Base-by-base conservation (phyloP, 768 basidiomycete species). In the Tylopilus vinaceipallidus region DNA sequence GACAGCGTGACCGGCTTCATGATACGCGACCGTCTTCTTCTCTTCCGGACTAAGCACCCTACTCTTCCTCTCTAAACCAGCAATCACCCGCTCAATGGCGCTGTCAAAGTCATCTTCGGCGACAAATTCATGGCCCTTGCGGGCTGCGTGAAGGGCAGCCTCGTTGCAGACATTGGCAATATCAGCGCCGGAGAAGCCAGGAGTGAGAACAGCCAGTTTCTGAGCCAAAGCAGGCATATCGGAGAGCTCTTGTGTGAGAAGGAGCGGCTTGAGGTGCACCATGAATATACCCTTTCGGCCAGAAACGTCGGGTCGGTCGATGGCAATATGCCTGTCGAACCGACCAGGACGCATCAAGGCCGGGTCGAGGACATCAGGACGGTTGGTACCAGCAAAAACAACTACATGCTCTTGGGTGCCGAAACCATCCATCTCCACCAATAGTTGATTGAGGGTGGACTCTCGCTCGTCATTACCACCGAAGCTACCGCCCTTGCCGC, bases 361-460 rank as follows among this genome's bases (percentile, higher is more conserved):
- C 34, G 85, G 77, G 64, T 99, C 97, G 44, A 99, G 86, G 23
- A 98, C 95, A 64, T 99, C 97, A 8, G 94, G 89, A 57, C 97
- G 74, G 73, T 99, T 99, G 17, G 97, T 99, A 50, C 97, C 97
- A 0, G 97, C 91, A 41, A 99, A 80, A 16, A 99, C 87, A 42
- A 98, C 95, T 51, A 99, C 84, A 62, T 98, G 93, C 66, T 98
- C 94, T 53, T 88, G 83, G n/a, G 94, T 95, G 33, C 90, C 88
- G 71, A 99, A 99, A 23, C 97, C 97, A 67, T 99, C 97, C 97
- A 99, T 98, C 74, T 99, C 95, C 46, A 98, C 97, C 53, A 99
- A 76, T 12, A 99, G 78, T 70, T 99, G 95, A 67, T 98, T 98
- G 50, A 99, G 81, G 24, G 97, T 99, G 1, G 90, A 91, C 71